These are phyloP conservation scores for Apiospora pterosperma DNA, from an alignment of 2,329 filamentous ascomycete genomes.

Conservation along the genomic window DNA sequence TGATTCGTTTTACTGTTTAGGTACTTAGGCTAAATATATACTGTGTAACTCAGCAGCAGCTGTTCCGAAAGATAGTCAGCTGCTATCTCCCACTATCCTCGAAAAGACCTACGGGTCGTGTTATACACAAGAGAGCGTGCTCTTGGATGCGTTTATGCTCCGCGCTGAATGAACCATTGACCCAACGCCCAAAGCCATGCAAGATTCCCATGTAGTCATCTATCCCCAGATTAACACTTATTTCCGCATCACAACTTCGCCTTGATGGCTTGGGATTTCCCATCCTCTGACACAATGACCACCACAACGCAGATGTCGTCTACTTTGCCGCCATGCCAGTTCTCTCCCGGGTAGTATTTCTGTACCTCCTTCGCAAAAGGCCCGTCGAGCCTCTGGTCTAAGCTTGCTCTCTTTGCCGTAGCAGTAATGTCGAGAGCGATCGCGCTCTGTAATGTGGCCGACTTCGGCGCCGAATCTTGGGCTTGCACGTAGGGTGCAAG, in stretches of 20 bases:
- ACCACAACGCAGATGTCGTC: conserved; percentile 93
- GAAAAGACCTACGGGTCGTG: not conserved
- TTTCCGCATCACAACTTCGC: conserved; percentile 20
- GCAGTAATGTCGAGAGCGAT: conserved; percentile 76
- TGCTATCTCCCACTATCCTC: not conserved
- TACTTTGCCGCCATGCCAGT: conserved; percentile 87
- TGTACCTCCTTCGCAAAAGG: conserved; percentile 96
- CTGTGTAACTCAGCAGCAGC: not conserved
- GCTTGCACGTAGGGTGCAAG: conserved; percentile 49
- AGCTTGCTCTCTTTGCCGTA: conserved; percentile 80
- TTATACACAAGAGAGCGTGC: not conserved
- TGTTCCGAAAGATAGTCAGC: not conserved
- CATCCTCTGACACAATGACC: conserved; percentile 69
- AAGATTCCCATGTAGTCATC: not conserved
- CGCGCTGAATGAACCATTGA: not conserved
- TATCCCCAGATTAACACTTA: conserved; percentile 3
- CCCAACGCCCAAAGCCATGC: conserved; percentile 2
- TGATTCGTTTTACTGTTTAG: not conserved
- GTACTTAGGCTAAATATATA: not conserved
- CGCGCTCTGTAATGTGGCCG: conserved; percentile 66
- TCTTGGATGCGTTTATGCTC: conserved; percentile 3
- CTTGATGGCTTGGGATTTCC: conserved; percentile 17
- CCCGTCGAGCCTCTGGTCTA: conserved; percentile 78
- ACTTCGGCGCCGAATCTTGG: conserved; percentile 17
- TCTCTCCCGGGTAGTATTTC: conserved; percentile 79